Evolutionary conservation across 2,329 filamentous ascomycete species (phyloP).

Genomic region (Aspergillus floridensis): DNA sequence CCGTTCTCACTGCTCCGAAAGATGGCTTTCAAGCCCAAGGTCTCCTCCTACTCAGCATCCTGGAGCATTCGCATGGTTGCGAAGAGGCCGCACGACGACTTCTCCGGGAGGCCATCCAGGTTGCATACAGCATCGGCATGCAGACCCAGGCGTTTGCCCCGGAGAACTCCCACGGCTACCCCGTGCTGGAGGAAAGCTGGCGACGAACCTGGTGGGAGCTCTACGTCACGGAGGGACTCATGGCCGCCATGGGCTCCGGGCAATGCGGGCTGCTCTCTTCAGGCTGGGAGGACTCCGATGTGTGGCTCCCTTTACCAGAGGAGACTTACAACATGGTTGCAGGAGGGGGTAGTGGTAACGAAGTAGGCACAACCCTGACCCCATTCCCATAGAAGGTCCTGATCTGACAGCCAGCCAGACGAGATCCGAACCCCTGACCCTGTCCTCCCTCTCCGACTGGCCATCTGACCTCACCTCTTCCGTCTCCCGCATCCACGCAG

Average conservation of each 20-base stretch:
- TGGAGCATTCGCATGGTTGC: constrained; percentile 28
- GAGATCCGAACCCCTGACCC: constrained; percentile 48
- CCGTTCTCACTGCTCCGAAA: constrained; percentile 11
- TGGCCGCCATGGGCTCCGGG: constrained; percentile 60
- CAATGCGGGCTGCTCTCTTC: background rate
- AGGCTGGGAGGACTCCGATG: constrained; percentile 42
- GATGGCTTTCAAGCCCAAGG: constrained; percentile 34
- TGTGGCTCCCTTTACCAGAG: constrained; percentile 74
- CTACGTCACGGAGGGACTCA: constrained; percentile 72
- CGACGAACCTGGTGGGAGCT: constrained; percentile 82
- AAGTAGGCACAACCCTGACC: constrained; percentile 9
- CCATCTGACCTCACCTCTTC: constrained; percentile 58
- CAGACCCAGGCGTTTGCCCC: constrained; percentile 59
- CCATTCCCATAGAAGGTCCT: background rate
- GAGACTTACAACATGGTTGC: constrained; percentile 43
- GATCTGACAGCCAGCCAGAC: constrained; percentile 42
- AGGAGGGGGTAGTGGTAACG: background rate
- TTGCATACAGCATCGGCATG: constrained; percentile 71
- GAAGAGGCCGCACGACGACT: constrained; percentile 23
- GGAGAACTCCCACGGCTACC: constrained; percentile 48
- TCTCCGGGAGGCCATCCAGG: constrained; percentile 62
- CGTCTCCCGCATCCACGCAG: constrained; percentile 72
- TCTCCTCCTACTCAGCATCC: constrained; percentile 31
- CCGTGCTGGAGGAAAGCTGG: constrained; percentile 74
- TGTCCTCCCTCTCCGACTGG: constrained; percentile 61